Evolutionary conservation across 2,329 filamentous ascomycete species (phyloP), one percentile per base, ranked within the genome.

Genomic region (Epichloe hybrida): DNA sequence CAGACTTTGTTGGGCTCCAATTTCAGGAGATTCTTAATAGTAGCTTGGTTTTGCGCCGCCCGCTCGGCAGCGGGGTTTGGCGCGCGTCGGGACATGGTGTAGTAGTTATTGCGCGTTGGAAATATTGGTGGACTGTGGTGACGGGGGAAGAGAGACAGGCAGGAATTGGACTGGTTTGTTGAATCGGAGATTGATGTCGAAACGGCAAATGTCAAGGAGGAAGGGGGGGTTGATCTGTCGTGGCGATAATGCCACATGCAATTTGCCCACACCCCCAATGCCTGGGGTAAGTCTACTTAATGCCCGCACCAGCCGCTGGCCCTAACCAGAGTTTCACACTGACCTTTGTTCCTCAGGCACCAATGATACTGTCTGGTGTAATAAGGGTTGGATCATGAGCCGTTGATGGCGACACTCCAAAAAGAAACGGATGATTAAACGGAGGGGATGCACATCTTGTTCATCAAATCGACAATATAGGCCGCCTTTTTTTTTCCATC

Each of bases 1-100:
- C 93, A 98, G 65, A 86, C 81, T 75, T 98, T 98, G 74, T 98
- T 98, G 55, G 82, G 74, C 64, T 97, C 91, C 59, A 98, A 73
- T 73, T 97, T 98, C 66, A 97, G 76, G 59, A 98, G 79, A 65
- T 80, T 89, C 76, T 97, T 97, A 69, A 98, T 88, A 43, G 89
- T 94, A 66, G 84, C 82, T 68, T 88, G 84, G 72, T 98, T 98
- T 71, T 94, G 86, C 62, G 90, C 90, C 62, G 89, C 87, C 69
- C 88, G 83, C 70, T 95, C 88, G 58, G 88, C 86, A 57, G 82
- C 83, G 64, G 87, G 82, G 70, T 88, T 87, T 53, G 81, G 79
- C 54, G 80, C 72, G 65, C 87, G 81, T 74, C 88, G 79, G 61
- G 88, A 93, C 87, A 94, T 94, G 57, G 15, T 27, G 40, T 36